Conservation (phyloP, 306 rosid species). For the Lagenaria siceraria region DNA sequence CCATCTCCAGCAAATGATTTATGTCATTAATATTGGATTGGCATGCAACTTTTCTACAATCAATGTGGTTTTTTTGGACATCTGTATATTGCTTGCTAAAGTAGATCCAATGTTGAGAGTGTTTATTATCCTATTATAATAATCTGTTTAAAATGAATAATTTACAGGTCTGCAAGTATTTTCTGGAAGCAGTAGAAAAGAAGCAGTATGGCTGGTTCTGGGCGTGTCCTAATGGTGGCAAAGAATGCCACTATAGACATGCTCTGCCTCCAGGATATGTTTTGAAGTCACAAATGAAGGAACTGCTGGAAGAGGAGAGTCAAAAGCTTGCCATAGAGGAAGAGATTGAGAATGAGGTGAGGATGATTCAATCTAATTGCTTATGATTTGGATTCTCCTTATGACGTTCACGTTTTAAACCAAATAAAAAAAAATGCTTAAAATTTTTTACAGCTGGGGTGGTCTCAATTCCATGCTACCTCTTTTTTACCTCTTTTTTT, state of each 20-base stretch:
- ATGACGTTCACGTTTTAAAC: no score
- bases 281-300: slow-evolving; percentile 97
- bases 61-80: not conserved
- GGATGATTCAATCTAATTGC: not conserved
- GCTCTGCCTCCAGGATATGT: slow-evolving; percentile 94
- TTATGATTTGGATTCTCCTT: not conserved
- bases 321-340: slow-evolving; percentile 70
- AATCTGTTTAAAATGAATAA: not conserved
- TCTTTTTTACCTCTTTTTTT: not conserved
- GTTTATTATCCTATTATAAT: not conserved
- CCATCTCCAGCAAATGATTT: not conserved
- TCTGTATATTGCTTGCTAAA: not conserved
- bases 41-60: not conserved
- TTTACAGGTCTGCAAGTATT: slow-evolving; percentile 34
- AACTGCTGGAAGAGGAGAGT: slow-evolving; percentile 68
- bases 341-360: slow-evolving; percentile 89
- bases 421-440: not conserved
- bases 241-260: slow-evolving; percentile 90
- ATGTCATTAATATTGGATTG: not conserved
- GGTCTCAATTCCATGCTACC: not conserved
- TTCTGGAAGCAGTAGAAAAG: slow-evolving; percentile 84
- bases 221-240: slow-evolving; percentile 83
- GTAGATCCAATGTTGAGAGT: not conserved
- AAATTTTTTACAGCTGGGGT: not conserved
- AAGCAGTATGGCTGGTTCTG: slow-evolving; percentile 98